phyloP scores from a whole-genome alignment of 306 rosid genomes.

The Erythrophleum fordii region DNA sequence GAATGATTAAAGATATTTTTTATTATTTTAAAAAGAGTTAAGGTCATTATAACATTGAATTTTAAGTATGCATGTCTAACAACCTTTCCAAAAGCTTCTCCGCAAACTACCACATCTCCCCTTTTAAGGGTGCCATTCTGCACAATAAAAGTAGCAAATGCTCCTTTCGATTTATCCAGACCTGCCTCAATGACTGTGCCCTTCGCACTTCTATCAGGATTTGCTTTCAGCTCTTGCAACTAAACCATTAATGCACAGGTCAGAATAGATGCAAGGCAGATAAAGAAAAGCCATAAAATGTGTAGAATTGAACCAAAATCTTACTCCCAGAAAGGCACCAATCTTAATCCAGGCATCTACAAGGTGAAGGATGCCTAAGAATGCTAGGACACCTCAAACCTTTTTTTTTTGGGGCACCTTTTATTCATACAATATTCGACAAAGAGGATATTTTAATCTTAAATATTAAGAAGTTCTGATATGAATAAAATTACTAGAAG shows the following conservation, averaged over 20 bases:
- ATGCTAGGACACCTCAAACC: neutral
- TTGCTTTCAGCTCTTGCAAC: conserved; percentile 99
- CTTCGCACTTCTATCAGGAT: conserved; percentile 89
- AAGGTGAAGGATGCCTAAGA: conserved; percentile 11
- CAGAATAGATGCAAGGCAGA: conserved; percentile 43
- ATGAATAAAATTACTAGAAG: neutral
- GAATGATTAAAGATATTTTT: neutral
- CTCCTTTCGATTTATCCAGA: conserved; percentile 91
- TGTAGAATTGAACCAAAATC: conserved; percentile 26
- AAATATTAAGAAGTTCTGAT: neutral
- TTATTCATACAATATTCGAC: conserved; percentile 5
- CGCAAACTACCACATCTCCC: conserved; percentile 86
- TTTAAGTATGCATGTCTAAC: conserved; percentile 35
- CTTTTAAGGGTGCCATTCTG: conserved; percentile 90
- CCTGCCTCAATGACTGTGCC: conserved; percentile 98
- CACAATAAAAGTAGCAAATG: conserved; percentile 86
- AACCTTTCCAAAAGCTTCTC: conserved; percentile 98
- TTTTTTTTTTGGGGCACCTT: neutral
- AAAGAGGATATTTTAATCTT: neutral
- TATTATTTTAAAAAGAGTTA: neutral
- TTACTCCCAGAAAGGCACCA: conserved; percentile 19
- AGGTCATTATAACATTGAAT: conserved; percentile 27
- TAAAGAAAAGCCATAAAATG: conserved; percentile 7
- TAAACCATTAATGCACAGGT: conserved; percentile 49
- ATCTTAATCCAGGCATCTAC: conserved; percentile 25